A percentile compares a stretch with the other conserved stretches of the same genome.
These are phyloP conservation scores for Stylonectria norvegica DNA, from an alignment of 2,329 filamentous ascomycete species.

Conservation along the genomic window DNA sequence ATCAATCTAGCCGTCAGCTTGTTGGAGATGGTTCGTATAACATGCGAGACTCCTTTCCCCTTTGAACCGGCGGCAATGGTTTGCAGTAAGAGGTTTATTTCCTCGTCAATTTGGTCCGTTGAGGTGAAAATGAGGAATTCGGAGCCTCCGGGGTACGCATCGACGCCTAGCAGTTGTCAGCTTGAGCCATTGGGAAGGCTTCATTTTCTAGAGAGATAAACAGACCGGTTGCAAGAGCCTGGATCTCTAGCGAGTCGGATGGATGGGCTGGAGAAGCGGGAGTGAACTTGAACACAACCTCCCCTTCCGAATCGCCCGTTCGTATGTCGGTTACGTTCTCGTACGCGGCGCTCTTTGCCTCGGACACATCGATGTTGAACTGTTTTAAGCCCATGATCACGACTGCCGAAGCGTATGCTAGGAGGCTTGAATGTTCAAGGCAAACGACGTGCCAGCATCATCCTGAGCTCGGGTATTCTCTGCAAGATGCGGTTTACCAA, in stretches of 20 bases:
- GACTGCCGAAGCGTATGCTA: neutral
- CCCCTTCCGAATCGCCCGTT: constrained; percentile 67
- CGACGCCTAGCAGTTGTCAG: constrained; percentile 22
- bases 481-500: too few species aligned
- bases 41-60: constrained; percentile 27
- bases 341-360: constrained; percentile 40
- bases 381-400: constrained; percentile 60
- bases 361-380: constrained; percentile 57
- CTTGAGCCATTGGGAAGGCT: neutral
- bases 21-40: constrained; percentile 15
- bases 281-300: constrained; percentile 60
- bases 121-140: constrained; percentile 44
- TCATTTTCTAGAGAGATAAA: neutral
- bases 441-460: too few species aligned
- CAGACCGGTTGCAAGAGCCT: constrained; percentile 36
- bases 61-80: constrained; percentile 32
- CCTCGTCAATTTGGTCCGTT: constrained; percentile 32
- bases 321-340: constrained; percentile 52
- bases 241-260: constrained; percentile 35
- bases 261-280: too few species aligned
- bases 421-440: too few species aligned
- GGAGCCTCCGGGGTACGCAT: constrained; percentile 37
- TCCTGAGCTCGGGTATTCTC: too few species aligned
- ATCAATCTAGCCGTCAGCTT: constrained; percentile 13
- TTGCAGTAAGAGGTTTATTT: constrained; percentile 45